Evolutionary conservation across 2,329 filamentous ascomycete genomes (phyloP), one percentile per base, ranked within the genome.

Genomic region (Diaporthe caulivora): DNA sequence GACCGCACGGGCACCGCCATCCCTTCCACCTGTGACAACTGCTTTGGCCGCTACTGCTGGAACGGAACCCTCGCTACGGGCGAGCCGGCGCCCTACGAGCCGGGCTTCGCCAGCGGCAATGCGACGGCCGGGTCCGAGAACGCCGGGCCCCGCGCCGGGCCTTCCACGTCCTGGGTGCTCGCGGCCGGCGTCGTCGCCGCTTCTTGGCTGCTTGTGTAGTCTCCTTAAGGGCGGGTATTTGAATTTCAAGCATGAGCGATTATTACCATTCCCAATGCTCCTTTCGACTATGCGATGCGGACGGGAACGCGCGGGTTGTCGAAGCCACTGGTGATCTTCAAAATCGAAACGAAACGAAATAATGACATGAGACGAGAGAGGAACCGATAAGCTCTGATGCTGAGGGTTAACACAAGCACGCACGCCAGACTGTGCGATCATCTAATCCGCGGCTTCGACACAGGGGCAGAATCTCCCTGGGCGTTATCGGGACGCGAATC

Each of bases 31-130:
- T 99, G 97, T 85, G 86, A 84, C 55, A 79, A 87, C 65, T 99
- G 97, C 85, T 98, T 98, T 82, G 77, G 86, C 17, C 83, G 86
- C 26, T 98, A 98, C 85, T 99, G 97, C 88, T 99, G 97, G 97
- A 90, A 98, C 81, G 97, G 97, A n/a, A 94, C 90, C 1, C 54
- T 79, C 24, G 80, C 80, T 68, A 74, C 72, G 10, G 31, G n/a
- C 55, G 72, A 77, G 71, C 72, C 74, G 4, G 47, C 58, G 10
- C 76, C 76, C 40, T 84, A 84, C 69, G 71, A 79, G 74, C 83
- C 83, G 2, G 69, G 47, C 8, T 79, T 81, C 53, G 79, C 80
- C 73, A 78, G 82, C 53, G 78, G 73, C 26, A 75, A 77, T 26
- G 77, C 70, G 51, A 75, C 29, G 11, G 49, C 40, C 26, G 40